phyloP scores from a whole-genome alignment of 2,329 filamentous ascomycete species.

The Aspergillus pseudotamarii region DNA sequence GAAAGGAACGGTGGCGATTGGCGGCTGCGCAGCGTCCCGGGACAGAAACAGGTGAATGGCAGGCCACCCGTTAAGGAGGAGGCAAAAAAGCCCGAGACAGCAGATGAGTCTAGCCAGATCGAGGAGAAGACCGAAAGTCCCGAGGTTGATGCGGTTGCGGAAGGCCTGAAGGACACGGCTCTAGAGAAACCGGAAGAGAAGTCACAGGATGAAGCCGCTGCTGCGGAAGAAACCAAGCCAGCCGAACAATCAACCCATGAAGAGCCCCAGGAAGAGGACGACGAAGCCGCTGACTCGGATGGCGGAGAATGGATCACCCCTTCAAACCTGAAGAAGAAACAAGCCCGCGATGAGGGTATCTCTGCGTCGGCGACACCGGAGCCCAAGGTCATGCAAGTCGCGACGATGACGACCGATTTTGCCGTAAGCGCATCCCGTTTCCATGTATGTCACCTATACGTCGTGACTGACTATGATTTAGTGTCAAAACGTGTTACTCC shows the following conservation, averaged over 20 bases:
- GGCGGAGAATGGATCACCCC: constrained; percentile 90
- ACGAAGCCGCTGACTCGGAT: constrained; percentile 49
- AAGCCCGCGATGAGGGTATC: constrained; percentile 65
- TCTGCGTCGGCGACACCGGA: constrained; percentile 54
- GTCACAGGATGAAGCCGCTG: constrained; percentile 29
- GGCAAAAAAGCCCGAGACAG: constrained; percentile 38
- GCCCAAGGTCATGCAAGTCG: constrained; percentile 74
- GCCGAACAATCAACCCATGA: constrained; percentile 22
- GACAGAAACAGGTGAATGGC: constrained; percentile 77
- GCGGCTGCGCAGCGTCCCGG: constrained; percentile 76
- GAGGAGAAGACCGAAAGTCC: constrained; percentile 22
- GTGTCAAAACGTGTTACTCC: constrained; percentile 84
- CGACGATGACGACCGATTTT: constrained; percentile 92
- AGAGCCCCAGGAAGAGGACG: constrained; percentile 31
- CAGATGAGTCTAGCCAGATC: constrained; percentile 11
- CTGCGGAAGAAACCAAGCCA: constrained; percentile 21
- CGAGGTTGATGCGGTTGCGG: constrained; percentile 33
- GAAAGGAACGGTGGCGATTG: constrained; percentile 89
- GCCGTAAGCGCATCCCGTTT: constrained; percentile 63
- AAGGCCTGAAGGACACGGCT: constrained; percentile 29
- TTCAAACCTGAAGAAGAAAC: constrained; percentile 83
- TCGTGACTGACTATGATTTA: constrained; percentile 14
- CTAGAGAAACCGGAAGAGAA: constrained; percentile 32
- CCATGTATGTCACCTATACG: background rate
- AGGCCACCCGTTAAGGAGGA: constrained; percentile 57